Percentiles rank a stretch among this genome's conserved stretches.
Conservation (phyloP, 192 early-diverging fungal species). For the Coemansia sp. region DNA sequence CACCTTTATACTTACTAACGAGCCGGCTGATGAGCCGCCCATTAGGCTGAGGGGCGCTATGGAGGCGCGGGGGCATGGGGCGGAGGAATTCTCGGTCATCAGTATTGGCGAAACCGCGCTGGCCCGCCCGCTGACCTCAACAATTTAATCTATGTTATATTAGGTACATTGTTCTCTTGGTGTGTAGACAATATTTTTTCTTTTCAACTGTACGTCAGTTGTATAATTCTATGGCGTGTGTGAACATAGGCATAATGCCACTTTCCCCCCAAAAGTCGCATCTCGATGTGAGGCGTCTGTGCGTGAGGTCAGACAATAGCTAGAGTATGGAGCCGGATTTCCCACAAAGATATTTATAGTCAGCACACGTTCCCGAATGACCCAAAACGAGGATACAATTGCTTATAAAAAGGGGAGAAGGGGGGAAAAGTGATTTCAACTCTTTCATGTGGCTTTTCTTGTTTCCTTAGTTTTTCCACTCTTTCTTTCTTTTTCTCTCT, state of each 20-base stretch:
- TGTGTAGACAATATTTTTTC: not conserved
- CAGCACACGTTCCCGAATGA: not conserved
- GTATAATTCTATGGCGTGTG: not conserved
- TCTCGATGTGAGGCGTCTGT: not conserved
- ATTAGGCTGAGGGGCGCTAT: conserved; percentile 19
- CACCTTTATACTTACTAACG: conserved; percentile 75
- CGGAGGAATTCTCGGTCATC: conserved; percentile 9
- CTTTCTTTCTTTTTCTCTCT: no score
- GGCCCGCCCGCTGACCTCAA: not conserved
- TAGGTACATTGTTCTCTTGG: not conserved
- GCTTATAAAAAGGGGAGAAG: not conserved
- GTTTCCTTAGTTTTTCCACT: no score
- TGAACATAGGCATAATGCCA: not conserved
- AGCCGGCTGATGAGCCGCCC: conserved; percentile 70
- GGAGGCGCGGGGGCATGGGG: not conserved
- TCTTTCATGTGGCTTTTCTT: no score
- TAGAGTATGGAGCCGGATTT: not conserved
- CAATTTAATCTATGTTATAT: not conserved
- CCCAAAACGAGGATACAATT: no score
- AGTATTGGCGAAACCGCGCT: conserved; percentile 56
- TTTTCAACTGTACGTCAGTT: not conserved
- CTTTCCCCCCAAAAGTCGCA: not conserved
- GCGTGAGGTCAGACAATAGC: not conserved
- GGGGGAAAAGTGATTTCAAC: no score
- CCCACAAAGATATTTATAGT: not conserved